Evolutionary conservation across 345 rosid species (phyloP).

Genomic region (Aquilaria sinensis): DNA sequence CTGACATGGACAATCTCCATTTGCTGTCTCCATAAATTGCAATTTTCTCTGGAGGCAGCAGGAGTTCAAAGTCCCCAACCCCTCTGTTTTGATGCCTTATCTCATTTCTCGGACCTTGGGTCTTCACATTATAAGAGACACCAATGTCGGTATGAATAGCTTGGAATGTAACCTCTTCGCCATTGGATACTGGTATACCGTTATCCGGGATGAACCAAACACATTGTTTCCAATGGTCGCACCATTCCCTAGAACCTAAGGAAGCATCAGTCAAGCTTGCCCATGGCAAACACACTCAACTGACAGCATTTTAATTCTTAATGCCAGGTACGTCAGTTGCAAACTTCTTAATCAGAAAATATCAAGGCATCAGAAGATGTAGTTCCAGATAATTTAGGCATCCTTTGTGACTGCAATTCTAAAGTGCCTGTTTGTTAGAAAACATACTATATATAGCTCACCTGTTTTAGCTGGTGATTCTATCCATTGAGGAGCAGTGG

Average conservation of each 20-base stretch:
- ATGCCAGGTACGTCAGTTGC: not conserved
- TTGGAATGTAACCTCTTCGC: conserved; percentile 45
- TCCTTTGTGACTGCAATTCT: too few relatives aligned
- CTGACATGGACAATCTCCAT: conserved; percentile 56
- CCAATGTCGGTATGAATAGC: conserved; percentile 64
- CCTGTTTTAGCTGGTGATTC: conserved; percentile 38
- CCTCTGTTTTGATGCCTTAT: conserved; percentile 15
- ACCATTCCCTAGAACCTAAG: conserved; percentile 66
- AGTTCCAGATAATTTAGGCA: too few relatives aligned
- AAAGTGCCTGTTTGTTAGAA: not conserved
- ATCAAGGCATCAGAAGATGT: not conserved
- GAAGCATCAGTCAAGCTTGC: conserved; percentile 17
- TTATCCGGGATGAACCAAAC: conserved; percentile 73
- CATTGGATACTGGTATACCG: conserved; percentile 46
- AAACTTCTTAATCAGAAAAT: not conserved
- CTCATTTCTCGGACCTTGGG: conserved; percentile 22
- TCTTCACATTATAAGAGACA: conserved; percentile 51
- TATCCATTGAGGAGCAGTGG: conserved; percentile 92
- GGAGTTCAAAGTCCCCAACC: conserved; percentile 42
- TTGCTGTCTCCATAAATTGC: conserved; percentile 64
- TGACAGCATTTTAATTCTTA: not conserved
- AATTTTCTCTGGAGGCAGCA: conserved; percentile 67
- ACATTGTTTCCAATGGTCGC: conserved; percentile 99
- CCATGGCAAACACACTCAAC: not conserved
- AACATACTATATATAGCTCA: conserved; percentile 18